Percentiles rank a stretch among this genome's conserved stretches.
phyloP scores from a whole-genome alignment of 345 rosid species.

The Geranium brycei region DNA sequence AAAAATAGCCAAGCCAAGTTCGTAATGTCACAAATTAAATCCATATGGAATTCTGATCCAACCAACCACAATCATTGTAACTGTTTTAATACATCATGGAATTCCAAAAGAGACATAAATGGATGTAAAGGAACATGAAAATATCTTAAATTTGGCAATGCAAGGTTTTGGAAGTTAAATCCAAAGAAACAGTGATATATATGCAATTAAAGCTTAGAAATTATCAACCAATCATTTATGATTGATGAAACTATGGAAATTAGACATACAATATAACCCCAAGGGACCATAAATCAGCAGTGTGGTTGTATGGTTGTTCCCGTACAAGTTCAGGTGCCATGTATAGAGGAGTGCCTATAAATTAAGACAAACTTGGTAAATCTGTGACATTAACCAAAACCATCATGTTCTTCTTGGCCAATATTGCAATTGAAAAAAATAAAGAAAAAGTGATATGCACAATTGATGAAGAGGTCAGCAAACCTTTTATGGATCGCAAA shows the following conservation, averaged over 20 bases:
- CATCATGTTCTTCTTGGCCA: neutral
- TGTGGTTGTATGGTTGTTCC: conserved; percentile 96
- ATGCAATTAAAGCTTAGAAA: too few species aligned
- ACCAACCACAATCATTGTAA: neutral
- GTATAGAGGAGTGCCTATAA: conserved; percentile 85
- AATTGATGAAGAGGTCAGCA: conserved; percentile 4
- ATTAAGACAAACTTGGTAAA: conserved; percentile 7
- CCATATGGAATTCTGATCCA: neutral
- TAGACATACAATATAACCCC: conserved; percentile 85
- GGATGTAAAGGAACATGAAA: neutral
- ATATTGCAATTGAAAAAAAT: too few species aligned
- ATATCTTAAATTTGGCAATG: neutral
- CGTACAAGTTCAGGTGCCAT: conserved; percentile 97
- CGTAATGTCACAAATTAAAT: too few species aligned
- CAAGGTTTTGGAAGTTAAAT: too few species aligned
- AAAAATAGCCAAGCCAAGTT: too few species aligned
- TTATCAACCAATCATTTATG: too few species aligned
- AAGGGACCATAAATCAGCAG: conserved; percentile 97
- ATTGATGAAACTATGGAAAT: neutral
- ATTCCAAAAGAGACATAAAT: neutral
- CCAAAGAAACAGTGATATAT: too few species aligned
- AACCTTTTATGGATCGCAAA: conserved; percentile 90
- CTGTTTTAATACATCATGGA: too few species aligned
- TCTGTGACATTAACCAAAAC: neutral
- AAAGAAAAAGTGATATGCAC: neutral